phyloP scores from a whole-genome alignment of 2,329 filamentous ascomycete genomes.

The Chrysoporthe austroafricana region DNA sequence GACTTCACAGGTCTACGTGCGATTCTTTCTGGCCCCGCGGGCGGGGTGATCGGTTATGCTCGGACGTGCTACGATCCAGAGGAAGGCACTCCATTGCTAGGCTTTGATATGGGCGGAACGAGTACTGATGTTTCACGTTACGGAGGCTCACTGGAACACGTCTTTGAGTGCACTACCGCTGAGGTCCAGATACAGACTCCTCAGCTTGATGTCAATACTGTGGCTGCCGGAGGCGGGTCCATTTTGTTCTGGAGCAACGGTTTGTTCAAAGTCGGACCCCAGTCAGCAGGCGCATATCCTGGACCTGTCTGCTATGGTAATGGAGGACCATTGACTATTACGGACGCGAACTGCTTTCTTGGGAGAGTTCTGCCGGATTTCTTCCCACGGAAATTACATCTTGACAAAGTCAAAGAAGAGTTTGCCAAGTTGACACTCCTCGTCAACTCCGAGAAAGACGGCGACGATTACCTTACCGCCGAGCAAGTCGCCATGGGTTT shows the following conservation, averaged over 20 bases:
- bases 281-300: conserved; percentile 86
- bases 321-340: conserved; percentile 84
- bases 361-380: conserved; percentile 85
- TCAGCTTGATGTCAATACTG: conserved; percentile 92
- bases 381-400: conserved; percentile 87
- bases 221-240: conserved; percentile 87
- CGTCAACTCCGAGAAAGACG: conserved; percentile 76
- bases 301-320: conserved; percentile 91
- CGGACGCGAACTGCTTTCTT: conserved; percentile 85
- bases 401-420: conserved; percentile 72
- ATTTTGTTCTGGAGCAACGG: conserved; percentile 87
- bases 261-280: conserved; percentile 86
- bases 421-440: conserved; percentile 77
- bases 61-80: conserved; percentile 85
- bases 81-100: conserved; percentile 84
- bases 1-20: conserved; percentile 84
- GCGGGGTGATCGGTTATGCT: conserved; percentile 92
- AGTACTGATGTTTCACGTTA: conserved; percentile 91
- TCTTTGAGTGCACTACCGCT: conserved; percentile 91
- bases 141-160: conserved; percentile 82
- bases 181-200: conserved; percentile 94
- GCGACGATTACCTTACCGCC: conserved; percentile 62
- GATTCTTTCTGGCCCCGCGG: conserved; percentile 86
- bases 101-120: conserved; percentile 95
- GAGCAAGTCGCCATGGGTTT: conserved; percentile 92